Evolutionary conservation across 2,329 filamentous ascomycete genomes (phyloP).

Genomic region (Colletotrichum cereale): DNA sequence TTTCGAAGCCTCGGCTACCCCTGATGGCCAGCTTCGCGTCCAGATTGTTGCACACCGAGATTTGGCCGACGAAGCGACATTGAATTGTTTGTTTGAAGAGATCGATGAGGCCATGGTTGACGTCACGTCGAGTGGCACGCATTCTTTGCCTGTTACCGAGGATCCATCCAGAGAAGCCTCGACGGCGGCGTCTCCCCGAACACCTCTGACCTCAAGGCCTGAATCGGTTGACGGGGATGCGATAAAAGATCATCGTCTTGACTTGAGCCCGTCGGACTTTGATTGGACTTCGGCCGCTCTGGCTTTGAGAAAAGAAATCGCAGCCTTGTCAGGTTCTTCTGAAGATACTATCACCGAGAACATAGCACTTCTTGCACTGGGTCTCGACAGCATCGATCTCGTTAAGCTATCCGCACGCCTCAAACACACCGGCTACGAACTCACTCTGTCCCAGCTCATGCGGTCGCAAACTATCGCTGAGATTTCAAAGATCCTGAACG

Average conservation of each 20-base stretch:
- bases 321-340: slow-evolving; percentile 68
- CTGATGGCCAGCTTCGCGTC: slow-evolving; percentile 62
- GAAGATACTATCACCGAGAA: slow-evolving; percentile 64
- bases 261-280: slow-evolving; percentile 52
- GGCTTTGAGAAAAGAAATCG: slow-evolving; percentile 71
- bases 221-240: slow-evolving; percentile 29
- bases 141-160: slow-evolving; percentile 26
- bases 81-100: slow-evolving; percentile 55
- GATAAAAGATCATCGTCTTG: slow-evolving; percentile 1
- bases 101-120: slow-evolving; percentile 48
- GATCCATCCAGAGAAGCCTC: slow-evolving; percentile 33
- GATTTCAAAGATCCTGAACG: slow-evolving; percentile 59
- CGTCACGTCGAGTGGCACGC: slow-evolving; percentile 29
- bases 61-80: slow-evolving; percentile 47
- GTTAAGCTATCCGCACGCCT: slow-evolving; percentile 85
- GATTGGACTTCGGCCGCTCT: slow-evolving; percentile 69
- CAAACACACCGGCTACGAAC: slow-evolving; percentile 67
- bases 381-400: slow-evolving; percentile 91
- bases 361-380: slow-evolving; percentile 82
- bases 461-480: slow-evolving; percentile 74
- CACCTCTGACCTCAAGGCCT: slow-evolving; percentile 28
- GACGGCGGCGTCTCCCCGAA: slow-evolving; percentile 29
- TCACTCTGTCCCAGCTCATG: slow-evolving; percentile 84
- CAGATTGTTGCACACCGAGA: slow-evolving; percentile 70
- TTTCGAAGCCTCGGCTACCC: slow-evolving; percentile 74